These are phyloP conservation scores for Sporothrix mexicana DNA, from an alignment of 2,329 filamentous ascomycete species.

Conservation along the genomic window DNA sequence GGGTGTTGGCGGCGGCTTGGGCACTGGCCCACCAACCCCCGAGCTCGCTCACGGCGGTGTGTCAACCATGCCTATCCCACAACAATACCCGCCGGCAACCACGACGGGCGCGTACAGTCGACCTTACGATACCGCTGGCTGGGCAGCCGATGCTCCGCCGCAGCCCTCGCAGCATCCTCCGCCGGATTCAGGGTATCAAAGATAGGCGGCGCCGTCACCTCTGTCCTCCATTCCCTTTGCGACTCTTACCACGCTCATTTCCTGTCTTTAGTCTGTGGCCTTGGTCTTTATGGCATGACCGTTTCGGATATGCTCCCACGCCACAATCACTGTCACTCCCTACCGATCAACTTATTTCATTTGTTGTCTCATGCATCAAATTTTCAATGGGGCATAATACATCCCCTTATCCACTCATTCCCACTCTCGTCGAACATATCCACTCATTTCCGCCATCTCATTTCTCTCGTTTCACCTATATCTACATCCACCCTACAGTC, in stretches of 20 bases:
- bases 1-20: conserved; percentile 36
- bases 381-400: too few relatives aligned
- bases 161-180: conserved; percentile 56
- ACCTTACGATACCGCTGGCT: conserved; percentile 37
- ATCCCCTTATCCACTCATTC: not conserved
- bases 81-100: conserved; percentile 21
- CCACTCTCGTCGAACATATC: not conserved
- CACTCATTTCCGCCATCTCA: not conserved
- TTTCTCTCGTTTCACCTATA: not conserved
- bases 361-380: not conserved
- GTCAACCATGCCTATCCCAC: conserved; percentile 26
- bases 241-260: not conserved
- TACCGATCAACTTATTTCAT: not conserved
- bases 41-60: conserved; percentile 24
- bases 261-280: too few relatives aligned
- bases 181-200: conserved; percentile 83
- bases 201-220: conserved; percentile 54
- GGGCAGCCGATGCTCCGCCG: conserved; percentile 32
- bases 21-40: conserved; percentile 36
- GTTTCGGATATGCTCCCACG: too few relatives aligned
- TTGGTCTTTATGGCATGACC: too few relatives aligned
- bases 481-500: not conserved
- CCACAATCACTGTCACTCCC: not conserved
- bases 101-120: conserved; percentile 35
- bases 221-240: not conserved